Evolutionary conservation across 345 rosid species (phyloP).

Genomic region (Euphorbia lathyris): DNA sequence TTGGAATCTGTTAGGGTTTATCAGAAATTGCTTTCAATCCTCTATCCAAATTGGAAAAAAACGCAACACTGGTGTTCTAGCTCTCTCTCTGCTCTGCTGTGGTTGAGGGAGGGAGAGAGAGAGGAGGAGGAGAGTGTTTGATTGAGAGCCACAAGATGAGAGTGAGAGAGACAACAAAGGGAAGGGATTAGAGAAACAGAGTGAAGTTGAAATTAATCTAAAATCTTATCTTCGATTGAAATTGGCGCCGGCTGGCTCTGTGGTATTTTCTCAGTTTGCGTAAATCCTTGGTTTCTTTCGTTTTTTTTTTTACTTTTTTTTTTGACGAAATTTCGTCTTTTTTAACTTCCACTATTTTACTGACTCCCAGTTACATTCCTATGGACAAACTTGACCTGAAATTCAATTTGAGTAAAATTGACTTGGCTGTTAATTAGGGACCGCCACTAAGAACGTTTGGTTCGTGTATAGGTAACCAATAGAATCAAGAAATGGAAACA

Average conservation of each 20-base stretch:
- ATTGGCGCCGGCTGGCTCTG: slow-evolving; percentile 30
- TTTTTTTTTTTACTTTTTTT: too few relatives aligned
- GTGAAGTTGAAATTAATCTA: background rate
- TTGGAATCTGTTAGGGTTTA: slow-evolving; percentile 45
- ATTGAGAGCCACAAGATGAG: slow-evolving; percentile 19
- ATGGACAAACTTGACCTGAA: too few relatives aligned
- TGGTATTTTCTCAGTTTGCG: background rate
- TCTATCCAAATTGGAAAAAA: background rate
- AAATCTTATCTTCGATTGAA: slow-evolving; percentile 46
- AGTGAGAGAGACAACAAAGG: background rate
- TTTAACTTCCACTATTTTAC: too few relatives aligned
- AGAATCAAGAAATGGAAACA: too few relatives aligned
- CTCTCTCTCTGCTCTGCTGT: background rate
- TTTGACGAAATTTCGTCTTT: too few relatives aligned
- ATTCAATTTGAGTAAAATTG: too few relatives aligned
- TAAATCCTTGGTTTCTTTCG: background rate
- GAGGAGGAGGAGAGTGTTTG: too few relatives aligned
- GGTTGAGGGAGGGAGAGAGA: background rate
- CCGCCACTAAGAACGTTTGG: too few relatives aligned
- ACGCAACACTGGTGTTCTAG: too few relatives aligned
- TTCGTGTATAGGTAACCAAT: too few relatives aligned
- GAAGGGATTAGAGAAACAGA: background rate
- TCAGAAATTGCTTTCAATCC: background rate
- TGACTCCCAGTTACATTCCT: too few relatives aligned
- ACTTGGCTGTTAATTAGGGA: too few relatives aligned